phyloP scores from a whole-genome alignment of 2,329 filamentous ascomycete species.

The Diaporthe eres region DNA sequence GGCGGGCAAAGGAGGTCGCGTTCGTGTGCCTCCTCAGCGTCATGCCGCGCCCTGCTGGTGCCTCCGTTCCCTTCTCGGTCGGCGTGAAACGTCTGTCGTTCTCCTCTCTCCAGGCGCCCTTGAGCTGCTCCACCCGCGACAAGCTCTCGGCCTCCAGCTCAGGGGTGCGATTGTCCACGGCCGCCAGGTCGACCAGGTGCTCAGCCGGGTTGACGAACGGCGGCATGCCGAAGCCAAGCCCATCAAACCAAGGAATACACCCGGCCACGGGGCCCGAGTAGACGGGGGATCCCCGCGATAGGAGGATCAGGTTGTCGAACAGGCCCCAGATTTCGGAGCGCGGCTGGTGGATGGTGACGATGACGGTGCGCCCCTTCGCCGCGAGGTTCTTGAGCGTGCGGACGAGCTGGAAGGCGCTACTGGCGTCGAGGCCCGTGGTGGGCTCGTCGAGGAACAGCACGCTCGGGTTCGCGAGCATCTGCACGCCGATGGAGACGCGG shows the following conservation, averaged over 20 bases:
- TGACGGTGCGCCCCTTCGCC: constrained; percentile 76
- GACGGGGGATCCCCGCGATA: constrained; percentile 77
- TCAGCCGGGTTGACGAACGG: constrained; percentile 85
- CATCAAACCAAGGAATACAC: constrained; percentile 75
- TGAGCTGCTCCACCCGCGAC: constrained; percentile 72
- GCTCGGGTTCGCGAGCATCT: constrained; percentile 83
- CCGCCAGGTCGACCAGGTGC: constrained; percentile 80
- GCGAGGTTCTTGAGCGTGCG: constrained; percentile 78
- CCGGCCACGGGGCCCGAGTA: constrained; percentile 74
- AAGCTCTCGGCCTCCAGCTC: constrained; percentile 74
- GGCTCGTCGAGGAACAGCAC: constrained; percentile 85
- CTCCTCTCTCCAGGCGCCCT: constrained; percentile 69
- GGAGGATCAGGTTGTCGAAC: constrained; percentile 79
- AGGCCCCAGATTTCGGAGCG: constrained; percentile 85
- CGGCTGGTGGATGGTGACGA: constrained; percentile 83
- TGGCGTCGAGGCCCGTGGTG: constrained; percentile 83
- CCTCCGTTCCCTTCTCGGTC: constrained; percentile 41
- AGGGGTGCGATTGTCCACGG: constrained; percentile 78
- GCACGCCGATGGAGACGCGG: constrained; percentile 82
- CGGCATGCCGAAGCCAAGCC: constrained; percentile 72
- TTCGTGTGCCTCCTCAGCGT: constrained; percentile 53
- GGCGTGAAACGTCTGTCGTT: constrained; percentile 49
- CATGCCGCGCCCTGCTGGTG: neutral
- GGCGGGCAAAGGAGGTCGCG: constrained; percentile 69
- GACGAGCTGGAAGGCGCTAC: constrained; percentile 81